These are phyloP conservation scores for Malassezia equina DNA, from an alignment of 1,284 basidiomycete genomes.

Conservation along the genomic window DNA sequence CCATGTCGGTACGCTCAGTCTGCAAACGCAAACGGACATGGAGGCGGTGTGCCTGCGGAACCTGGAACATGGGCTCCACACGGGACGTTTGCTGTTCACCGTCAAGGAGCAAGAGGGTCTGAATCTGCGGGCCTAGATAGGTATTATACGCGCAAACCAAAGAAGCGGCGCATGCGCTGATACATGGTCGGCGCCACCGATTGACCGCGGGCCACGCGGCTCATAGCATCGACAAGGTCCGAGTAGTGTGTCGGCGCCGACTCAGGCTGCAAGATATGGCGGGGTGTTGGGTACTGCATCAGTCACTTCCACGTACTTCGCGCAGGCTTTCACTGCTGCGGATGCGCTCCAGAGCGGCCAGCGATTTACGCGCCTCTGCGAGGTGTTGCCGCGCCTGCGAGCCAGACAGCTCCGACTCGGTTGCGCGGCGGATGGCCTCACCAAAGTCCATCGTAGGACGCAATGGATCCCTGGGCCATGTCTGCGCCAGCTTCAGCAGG, in stretches of 20 bases:
- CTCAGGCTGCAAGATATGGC: slow-evolving; percentile 27
- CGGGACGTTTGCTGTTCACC: slow-evolving; percentile 36
- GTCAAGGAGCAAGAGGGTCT: slow-evolving; percentile 41
- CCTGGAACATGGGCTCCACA: slow-evolving; percentile 35
- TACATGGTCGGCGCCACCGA: slow-evolving; percentile 14
- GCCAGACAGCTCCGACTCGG: slow-evolving; percentile 23
- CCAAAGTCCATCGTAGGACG: slow-evolving; percentile 40
- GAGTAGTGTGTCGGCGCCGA: slow-evolving; percentile 33
- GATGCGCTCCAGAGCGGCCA: slow-evolving; percentile 21
- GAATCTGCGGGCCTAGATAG: background rate
- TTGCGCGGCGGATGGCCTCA: slow-evolving; percentile 24
- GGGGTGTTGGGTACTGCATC: slow-evolving; percentile 22
- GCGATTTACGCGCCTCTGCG: slow-evolving; percentile 21
- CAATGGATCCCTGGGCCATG: slow-evolving; percentile 37
- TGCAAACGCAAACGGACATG: slow-evolving; percentile 48
- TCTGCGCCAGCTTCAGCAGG: slow-evolving; percentile 23
- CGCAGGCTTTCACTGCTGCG: slow-evolving; percentile 23
- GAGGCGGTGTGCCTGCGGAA: slow-evolving; percentile 46
- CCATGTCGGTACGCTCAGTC: slow-evolving; percentile 41
- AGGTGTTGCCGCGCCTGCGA: slow-evolving; percentile 15
- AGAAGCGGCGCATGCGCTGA: slow-evolving; percentile 30
- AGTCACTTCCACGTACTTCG: slow-evolving; percentile 9
- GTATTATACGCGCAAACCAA: slow-evolving; percentile 15
- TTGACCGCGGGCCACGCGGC: slow-evolving; percentile 25
- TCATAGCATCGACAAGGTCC: slow-evolving; percentile 24